Evolutionary conservation across 1,284 basidiomycete species (phyloP), one percentile per base, ranked within the genome.

Genomic region (Moesziomyces parantarcticus): DNA sequence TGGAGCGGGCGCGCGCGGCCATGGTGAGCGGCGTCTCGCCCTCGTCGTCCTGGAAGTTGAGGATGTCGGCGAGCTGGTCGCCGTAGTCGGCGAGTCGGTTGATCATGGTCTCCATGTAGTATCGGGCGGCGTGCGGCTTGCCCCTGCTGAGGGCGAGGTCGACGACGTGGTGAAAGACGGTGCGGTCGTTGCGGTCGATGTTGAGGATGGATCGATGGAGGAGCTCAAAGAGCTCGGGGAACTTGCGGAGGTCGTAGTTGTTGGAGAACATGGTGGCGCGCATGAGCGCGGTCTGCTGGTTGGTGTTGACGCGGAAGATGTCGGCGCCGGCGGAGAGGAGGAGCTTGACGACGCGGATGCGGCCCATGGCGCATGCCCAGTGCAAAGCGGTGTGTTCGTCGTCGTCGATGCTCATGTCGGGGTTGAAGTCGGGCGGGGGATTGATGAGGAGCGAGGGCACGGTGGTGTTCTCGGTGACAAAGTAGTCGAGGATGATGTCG

Each of bases 351-450:
- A 99, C 92, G 43, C 96, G 91, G 60, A 97, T 91, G 51, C 97
- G 91, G 32, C 97, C 97, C 96, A 99, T 99, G 11, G 97, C 97
- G 78, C 94, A 97, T 3, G 96, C 97, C 97, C 97, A 99, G 83
- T 99, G 97, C 20, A 99, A 86, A 21, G 97, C 91, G 0, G 96
- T 97, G 84, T 99, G 97, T 0, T 94, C 94, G 82, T 99, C 97
- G 76, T 99, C 97, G 85, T 99, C 97, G 72, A 99, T 99, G 49
- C 91, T 90, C 87, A 95, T 92, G 82, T 99, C 95, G 9, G 97
- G 90, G 83, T 99, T 93, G 84, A 97, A 97, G 85, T 97, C 93
- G 44, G 89, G 83, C 3, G 97, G 95, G 5, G 96, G 97, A 47
- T 88, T 89, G 64, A 97, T 90, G 77, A 99, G 90, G 58, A 98